These are phyloP conservation scores for Huntiella savannae DNA, from an alignment of 2,329 filamentous ascomycete species.

Conservation along the genomic window DNA sequence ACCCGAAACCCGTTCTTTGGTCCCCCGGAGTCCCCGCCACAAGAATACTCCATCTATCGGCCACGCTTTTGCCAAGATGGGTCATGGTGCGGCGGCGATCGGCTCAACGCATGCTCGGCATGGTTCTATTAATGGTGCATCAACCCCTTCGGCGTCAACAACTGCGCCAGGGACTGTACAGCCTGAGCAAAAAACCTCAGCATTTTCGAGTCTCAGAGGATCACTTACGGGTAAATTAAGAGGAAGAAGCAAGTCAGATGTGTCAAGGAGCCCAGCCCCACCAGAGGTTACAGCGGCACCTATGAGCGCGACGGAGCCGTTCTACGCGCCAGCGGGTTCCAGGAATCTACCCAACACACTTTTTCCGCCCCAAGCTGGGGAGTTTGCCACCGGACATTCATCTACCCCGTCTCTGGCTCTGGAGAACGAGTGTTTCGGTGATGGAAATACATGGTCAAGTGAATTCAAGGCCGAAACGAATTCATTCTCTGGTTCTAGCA, in stretches of 20 bases:
- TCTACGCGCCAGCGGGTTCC: no score
- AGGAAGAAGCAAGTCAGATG: constrained; percentile 35
- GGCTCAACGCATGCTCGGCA: constrained; percentile 30
- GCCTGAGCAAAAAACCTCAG: no score
- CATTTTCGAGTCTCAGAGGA: background rate
- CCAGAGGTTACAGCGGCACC: constrained; percentile 20
- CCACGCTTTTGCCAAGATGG: constrained; percentile 37
- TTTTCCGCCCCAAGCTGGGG: background rate
- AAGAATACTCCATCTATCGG: constrained; percentile 33
- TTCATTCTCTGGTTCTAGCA: constrained; percentile 43
- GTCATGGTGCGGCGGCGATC: constrained; percentile 33
- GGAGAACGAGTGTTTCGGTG: constrained; percentile 43
- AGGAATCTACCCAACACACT: background rate
- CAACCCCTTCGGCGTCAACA: constrained; percentile 32
- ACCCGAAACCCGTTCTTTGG: constrained; percentile 14
- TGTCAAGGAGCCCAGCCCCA: constrained; percentile 28
- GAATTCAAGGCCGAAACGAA: constrained; percentile 40
- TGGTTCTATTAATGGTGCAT: constrained; percentile 30
- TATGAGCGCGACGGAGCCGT: constrained; percentile 16
- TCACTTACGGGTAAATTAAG: constrained; percentile 25
- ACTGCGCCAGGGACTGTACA: constrained; percentile 26
- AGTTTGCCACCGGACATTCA: background rate
- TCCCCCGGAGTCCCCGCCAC: constrained; percentile 24
- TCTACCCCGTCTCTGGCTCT: background rate
- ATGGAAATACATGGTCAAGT: constrained; percentile 15